phyloP scores from a whole-genome alignment of 139 green algal species.

The Mesotaenium endlicherianum region DNA sequence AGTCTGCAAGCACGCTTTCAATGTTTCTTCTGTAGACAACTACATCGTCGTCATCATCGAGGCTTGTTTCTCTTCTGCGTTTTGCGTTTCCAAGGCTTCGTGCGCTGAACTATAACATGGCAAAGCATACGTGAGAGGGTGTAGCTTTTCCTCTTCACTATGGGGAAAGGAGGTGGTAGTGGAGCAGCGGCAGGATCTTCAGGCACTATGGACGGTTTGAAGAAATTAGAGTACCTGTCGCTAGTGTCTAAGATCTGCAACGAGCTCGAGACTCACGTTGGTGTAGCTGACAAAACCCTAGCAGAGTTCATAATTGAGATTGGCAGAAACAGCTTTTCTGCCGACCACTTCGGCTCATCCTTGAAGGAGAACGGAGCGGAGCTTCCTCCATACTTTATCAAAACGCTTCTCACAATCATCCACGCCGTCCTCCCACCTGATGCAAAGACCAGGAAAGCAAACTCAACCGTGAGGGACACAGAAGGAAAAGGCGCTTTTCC shows the following conservation, averaged over 20 bases:
- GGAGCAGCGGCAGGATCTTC: too few relatives aligned
- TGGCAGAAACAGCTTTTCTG: constrained; percentile 47
- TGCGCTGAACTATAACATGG: too few relatives aligned
- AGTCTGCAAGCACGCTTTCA: too few relatives aligned
- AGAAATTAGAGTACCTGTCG: constrained; percentile 82
- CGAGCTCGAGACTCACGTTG: constrained; percentile 92
- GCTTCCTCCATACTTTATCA: constrained; percentile 75
- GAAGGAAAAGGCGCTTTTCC: constrained; percentile 25
- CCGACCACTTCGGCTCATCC: constrained; percentile 47
- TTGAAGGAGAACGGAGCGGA: constrained; percentile 75
- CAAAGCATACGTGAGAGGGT: too few relatives aligned
- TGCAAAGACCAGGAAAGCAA: neutral
- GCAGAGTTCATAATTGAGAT: constrained; percentile 94
- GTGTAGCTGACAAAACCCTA: constrained; percentile 89
- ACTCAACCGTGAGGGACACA: neutral
- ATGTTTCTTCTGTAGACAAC: too few relatives aligned
- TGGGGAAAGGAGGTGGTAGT: too few relatives aligned
- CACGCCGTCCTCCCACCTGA: constrained; percentile 51
- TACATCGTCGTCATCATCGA: too few relatives aligned
- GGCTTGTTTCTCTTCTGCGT: too few relatives aligned
- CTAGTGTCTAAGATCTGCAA: constrained; percentile 88
- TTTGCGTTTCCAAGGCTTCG: too few relatives aligned
- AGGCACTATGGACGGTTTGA: constrained; percentile 59
- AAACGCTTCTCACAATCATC: constrained; percentile 87
- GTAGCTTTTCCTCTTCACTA: too few relatives aligned